Evolutionary conservation across 2,329 filamentous ascomycete genomes (phyloP), one percentile per base, ranked within the genome.

Genomic region (Fusarium burgessii): DNA sequence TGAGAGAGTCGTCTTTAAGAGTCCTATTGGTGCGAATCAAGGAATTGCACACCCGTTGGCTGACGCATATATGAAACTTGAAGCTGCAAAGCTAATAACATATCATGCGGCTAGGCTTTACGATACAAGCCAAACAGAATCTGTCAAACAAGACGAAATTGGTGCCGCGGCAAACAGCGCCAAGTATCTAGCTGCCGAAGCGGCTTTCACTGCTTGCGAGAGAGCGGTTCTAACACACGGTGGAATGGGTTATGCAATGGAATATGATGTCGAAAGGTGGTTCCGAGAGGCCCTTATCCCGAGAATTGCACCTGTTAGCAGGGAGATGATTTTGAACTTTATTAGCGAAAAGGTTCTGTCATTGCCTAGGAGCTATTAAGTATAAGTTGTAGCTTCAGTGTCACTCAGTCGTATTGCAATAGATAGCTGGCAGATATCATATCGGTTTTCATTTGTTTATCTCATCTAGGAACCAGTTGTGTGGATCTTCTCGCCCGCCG

Each of bases 241-340:
- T 1, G 89, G 89, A 0, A 91, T 91, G 88, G 89, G 89, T 1
- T 91, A 91, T 74, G 88, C 89, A 1, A 82, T 84, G 43, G 88
- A 90, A 74, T 91, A 90, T 74, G 88, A 91, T 76, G 89, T 91
- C 9, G 90, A 92, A 77, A 82, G 89, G 47, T 91, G 88, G 80
- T 82, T 91, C 59, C 80, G 90, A 14, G 90, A 91, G 77, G 88
- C 87, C 54, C 82, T 91, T 61, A 87, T 92, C 36, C 89, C 90
- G 3, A 80, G 90, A 11, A 89, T 92, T 54, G 89, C 90, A 13
- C 90, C 89, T 0, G 85, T 92, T 0, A 90, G 87, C 61, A 78
- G 89, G 68, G 92, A 93, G 81, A 93, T 93, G 92, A 92, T 93
- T 55, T 82, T 92, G 82, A 93, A 93, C 72, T 93, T 89, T 77